Conservation (phyloP, 495 filamentous ascomycete species). For the Tetracladium setigerum region DNA sequence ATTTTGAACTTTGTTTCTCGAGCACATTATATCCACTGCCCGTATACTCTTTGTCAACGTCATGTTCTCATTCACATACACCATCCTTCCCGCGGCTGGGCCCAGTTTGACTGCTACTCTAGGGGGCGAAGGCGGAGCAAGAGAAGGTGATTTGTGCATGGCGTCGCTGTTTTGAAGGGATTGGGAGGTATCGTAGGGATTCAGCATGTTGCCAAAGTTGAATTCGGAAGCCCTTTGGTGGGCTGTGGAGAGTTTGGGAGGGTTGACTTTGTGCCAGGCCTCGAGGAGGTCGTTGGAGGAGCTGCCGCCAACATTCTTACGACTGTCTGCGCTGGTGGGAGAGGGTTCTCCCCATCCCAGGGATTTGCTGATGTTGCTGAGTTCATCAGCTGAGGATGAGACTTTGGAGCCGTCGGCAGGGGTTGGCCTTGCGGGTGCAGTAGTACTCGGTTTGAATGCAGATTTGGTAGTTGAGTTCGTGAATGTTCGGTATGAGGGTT, state of each 20-base stretch:
- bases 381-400: constrained; percentile 1
- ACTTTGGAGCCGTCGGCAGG: constrained; percentile 7
- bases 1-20: constrained; percentile 43
- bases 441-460: constrained; percentile 8
- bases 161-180: background rate
- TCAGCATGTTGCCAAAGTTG: constrained; percentile 2
- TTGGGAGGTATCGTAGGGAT: background rate
- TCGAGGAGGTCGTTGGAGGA: constrained; percentile 1
- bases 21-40: constrained; percentile 36
- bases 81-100: constrained; percentile 49
- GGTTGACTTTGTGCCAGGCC: background rate
- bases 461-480: constrained; percentile 7
- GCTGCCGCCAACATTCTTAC: constrained; percentile 1
- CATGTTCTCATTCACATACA: constrained; percentile 37
- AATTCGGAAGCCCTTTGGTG: constrained; percentile 1
- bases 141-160: background rate
- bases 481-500: constrained; percentile 19
- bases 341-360: background rate
- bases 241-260: background rate
- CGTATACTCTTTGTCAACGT: constrained; percentile 50
- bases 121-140: background rate
- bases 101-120: constrained; percentile 33
- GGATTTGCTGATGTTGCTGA: background rate
- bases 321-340: background rate
- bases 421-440: constrained; percentile 19